Conservation (phyloP, 2,329 filamentous ascomycete species). For the Fusarium ramigenum region DNA sequence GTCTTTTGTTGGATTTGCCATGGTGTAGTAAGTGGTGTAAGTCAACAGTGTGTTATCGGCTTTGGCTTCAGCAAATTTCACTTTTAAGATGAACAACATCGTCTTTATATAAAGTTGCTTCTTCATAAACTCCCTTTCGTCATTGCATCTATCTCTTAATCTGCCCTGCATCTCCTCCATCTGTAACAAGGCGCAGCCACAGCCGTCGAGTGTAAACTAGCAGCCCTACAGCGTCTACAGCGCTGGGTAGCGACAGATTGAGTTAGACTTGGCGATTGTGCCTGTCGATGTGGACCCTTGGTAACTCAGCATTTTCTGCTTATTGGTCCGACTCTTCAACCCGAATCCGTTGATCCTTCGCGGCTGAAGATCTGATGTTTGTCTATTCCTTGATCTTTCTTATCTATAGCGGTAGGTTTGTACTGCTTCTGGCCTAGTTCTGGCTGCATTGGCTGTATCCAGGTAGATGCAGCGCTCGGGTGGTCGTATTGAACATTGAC, state of each 20-base stretch:
- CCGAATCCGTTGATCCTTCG: background rate
- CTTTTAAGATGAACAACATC: background rate
- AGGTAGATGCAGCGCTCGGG: background rate
- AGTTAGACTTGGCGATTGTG: slow-evolving; percentile 9
- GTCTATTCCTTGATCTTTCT: background rate
- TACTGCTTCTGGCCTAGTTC: slow-evolving; percentile 15
- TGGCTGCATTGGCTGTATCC: background rate
- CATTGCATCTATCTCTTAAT: background rate
- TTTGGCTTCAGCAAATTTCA: background rate
- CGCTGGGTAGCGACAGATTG: slow-evolving; percentile 25
- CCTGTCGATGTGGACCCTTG: background rate
- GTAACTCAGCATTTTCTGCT: background rate
- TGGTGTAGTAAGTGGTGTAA: background rate
- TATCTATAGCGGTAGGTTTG: slow-evolving; percentile 6
- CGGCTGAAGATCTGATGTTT: background rate
- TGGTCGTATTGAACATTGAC: background rate
- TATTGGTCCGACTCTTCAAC: background rate
- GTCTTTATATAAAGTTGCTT: background rate
- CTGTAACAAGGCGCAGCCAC: slow-evolving; percentile 18
- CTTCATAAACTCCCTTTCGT: background rate
- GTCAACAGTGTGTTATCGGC: background rate
- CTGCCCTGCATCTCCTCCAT: background rate
- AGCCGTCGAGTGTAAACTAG: background rate
- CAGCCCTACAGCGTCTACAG: slow-evolving; percentile 35
- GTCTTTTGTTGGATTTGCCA: slow-evolving; percentile 29